Evolutionary conservation across 2,329 filamentous ascomycete genomes (phyloP), one percentile per base, ranked within the genome.

Genomic region (Anthostomella pinea): DNA sequence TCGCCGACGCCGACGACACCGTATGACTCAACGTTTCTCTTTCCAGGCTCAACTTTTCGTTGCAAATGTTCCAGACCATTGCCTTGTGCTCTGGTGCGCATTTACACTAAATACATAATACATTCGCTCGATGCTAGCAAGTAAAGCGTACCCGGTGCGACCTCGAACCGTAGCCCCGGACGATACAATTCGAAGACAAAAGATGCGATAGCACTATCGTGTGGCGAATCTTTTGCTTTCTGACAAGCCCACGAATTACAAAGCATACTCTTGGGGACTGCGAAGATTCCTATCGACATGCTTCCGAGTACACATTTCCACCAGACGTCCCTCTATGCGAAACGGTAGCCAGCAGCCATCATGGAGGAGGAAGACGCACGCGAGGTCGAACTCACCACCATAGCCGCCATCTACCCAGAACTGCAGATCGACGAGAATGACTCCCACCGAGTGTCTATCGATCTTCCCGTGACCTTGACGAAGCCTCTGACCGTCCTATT

Each of bases 321-420:
- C 27, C 42, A 45, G 16, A 35, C 18, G 38, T 33, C 30, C 30
- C 33, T 45, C 28, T 34, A 45, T 44, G 39, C 36, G 19, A 49
- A 29, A 33, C 41, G 49, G 43, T 54, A 51, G 45, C 43, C 23
- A 31, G 33, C 2, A 17, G 35, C 65, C 59, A 54, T 45, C 32
- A 47, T 49, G 37, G 63, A 48, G 32, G 29, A 63, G 39, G 62
- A 59, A 45, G 69, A 75, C 51, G 73, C 69, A 45, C 77, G 81
- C 32, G 59, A 68, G 36, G 65, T 71, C 30, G 81, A 85, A 65
- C 67, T 85, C 36, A 72, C 70, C 51, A 73, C 78, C 10, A 69
- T 85, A 38, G 64, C 69, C 38, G 77, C 79, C 44, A 85, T 85
- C 51, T 85, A 75, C 46, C 81, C 81, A n/a, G 81, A 85, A 59